Evolutionary conservation across 2,329 filamentous ascomycete genomes (phyloP).

Genomic region (Talaromyces verruculosus): DNA sequence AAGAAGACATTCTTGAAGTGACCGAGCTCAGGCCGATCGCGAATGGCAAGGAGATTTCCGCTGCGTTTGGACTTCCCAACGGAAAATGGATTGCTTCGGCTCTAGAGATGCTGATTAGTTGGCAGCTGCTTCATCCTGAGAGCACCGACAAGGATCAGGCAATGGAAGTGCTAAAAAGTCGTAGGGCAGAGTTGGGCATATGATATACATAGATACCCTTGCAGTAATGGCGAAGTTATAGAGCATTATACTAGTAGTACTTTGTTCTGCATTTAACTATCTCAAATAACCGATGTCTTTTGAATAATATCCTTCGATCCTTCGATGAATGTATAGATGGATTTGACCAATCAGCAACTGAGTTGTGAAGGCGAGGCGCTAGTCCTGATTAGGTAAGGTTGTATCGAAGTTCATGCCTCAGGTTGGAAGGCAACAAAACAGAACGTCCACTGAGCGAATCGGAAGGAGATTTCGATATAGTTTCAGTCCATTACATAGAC

Average conservation of each 20-base stretch:
- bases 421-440: background rate
- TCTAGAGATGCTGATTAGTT: slow-evolving; percentile 75
- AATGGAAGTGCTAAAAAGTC: slow-evolving; percentile 59
- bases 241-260: background rate
- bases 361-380: background rate
- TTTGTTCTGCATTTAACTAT: background rate
- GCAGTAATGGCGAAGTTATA: background rate
- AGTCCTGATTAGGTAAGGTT: background rate
- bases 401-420: background rate
- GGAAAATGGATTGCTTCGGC: slow-evolving; percentile 82
- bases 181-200: slow-evolving; percentile 52
- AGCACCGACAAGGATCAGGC: slow-evolving; percentile 59
- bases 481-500: background rate
- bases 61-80: slow-evolving; percentile 63
- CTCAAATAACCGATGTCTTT: too few species aligned
- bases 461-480: background rate
- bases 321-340: background rate
- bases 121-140: slow-evolving; percentile 81
- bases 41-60: slow-evolving; percentile 72
- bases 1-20: slow-evolving; percentile 51
- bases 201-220: slow-evolving; percentile 13
- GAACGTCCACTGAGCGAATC: background rate
- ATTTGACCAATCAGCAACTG: background rate
- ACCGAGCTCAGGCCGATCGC: slow-evolving; percentile 64
- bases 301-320: background rate